These are phyloP conservation scores for Marasmius tenuissimus DNA, from an alignment of 1,284 basidiomycete species.

Conservation along the genomic window DNA sequence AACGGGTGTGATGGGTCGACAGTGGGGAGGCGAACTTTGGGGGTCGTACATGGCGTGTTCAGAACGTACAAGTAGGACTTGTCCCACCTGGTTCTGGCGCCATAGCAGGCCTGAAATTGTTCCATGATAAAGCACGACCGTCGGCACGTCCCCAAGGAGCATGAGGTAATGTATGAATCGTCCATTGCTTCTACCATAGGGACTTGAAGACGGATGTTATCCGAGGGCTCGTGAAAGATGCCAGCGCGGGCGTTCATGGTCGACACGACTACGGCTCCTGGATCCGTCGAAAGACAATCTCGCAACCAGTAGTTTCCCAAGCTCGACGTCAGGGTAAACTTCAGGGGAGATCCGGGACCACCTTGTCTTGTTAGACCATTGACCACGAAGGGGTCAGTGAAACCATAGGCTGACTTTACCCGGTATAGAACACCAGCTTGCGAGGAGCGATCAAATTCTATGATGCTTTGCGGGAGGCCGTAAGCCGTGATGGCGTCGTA, in stretches of 20 bases:
- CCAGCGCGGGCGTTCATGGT: not conserved
- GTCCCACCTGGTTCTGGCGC: constrained; percentile 23
- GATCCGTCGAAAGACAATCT: constrained; percentile 13
- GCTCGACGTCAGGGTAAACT: constrained; percentile 30
- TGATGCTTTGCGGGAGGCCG: constrained; percentile 25
- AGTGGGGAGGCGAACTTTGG: not conserved
- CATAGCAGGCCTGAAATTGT: constrained; percentile 24
- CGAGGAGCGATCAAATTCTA: constrained; percentile 26
- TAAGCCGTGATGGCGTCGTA: constrained; percentile 32
- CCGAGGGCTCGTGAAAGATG: constrained; percentile 17
- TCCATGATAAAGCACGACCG: constrained; percentile 17
- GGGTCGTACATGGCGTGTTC: not conserved
- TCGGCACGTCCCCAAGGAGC: constrained; percentile 3
- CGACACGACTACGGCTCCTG: constrained; percentile 14
- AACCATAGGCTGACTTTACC: constrained; percentile 24
- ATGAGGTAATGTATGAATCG: constrained; percentile 20
- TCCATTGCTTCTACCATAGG: constrained; percentile 27
- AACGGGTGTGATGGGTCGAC: constrained; percentile 7
- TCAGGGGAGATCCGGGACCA: constrained; percentile 26
- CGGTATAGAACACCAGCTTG: constrained; percentile 18
- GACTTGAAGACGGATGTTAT: constrained; percentile 6
- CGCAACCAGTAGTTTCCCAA: constrained; percentile 25
- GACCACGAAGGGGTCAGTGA: constrained; percentile 22
- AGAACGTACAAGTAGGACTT: constrained; percentile 19
- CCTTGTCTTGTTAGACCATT: constrained; percentile 30